Evolutionary conservation across 371 early-diverging fungal species (phyloP).

Genomic region (Apophysomyces trapeziformis): DNA sequence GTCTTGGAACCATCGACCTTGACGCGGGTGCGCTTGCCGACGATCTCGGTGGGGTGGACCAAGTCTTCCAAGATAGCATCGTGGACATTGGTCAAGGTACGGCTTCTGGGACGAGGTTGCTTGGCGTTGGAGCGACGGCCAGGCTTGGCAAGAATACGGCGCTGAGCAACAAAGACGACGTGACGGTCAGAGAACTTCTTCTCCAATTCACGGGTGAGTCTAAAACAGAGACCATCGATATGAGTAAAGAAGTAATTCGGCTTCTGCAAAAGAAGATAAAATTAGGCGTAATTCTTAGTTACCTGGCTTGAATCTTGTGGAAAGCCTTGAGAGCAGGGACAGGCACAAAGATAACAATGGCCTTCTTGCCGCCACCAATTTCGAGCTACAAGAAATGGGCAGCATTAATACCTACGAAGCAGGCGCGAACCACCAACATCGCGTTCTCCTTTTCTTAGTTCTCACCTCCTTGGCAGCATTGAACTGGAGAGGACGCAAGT

Average conservation of each 20-base stretch:
- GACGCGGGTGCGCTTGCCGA: conserved; percentile 95
- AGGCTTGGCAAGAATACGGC: conserved; percentile 93
- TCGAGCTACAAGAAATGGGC: conserved; percentile 65
- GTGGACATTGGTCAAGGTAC: conserved; percentile 95
- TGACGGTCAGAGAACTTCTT: conserved; percentile 99
- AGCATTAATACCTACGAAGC: background rate
- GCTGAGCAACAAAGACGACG: conserved; percentile 89
- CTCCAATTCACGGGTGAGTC: conserved; percentile 96
- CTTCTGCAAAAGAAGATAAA: too few relatives aligned
- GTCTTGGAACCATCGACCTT: conserved; percentile 91
- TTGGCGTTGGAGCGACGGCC: conserved; percentile 82
- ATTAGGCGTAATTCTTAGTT: background rate
- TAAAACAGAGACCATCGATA: background rate
- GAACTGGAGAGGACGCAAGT: conserved; percentile 90
- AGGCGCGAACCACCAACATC: background rate
- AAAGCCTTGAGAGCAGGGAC: conserved; percentile 89
- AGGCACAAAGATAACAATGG: conserved; percentile 95
- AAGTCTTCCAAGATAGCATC: conserved; percentile 95
- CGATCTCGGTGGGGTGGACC: conserved; percentile 97
- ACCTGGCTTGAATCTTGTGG: conserved; percentile 92
- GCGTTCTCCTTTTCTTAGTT: background rate
- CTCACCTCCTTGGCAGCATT: conserved; percentile 91
- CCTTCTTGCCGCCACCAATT: conserved; percentile 92
- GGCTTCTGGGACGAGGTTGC: conserved; percentile 92
- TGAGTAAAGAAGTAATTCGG: background rate